Evolutionary conservation across 768 basidiomycete species (phyloP), one percentile per base, ranked within the genome.

Genomic region (Lanmaoa pseudosensibilis): DNA sequence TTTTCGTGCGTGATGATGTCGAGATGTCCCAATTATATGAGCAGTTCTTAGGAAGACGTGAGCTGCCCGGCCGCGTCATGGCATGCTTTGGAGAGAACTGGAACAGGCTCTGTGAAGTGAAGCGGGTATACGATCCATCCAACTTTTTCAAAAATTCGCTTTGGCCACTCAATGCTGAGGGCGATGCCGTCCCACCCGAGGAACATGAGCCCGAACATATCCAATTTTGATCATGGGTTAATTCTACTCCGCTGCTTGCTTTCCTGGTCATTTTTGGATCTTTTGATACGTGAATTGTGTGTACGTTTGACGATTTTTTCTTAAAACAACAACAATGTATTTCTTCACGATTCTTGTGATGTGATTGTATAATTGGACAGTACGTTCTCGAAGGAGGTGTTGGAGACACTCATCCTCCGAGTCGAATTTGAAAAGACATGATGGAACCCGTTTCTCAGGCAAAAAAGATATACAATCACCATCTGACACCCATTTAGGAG

Each of bases 61-160:
- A 92, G 67, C 72, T 80, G 1, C 77, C 85, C 2, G 73, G 77
- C 21, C 84, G 88, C 21, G 82, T 82, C 45, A 83, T 82, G 61
- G 78, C 80, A 3, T 89, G 83, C 65, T 92, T 82, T 66, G 91
- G 91, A 3, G 77, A 80, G 48, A 91, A 89, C 67, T 94, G 90
- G 86, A 67, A 74, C 0, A 83, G 87, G 34, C 78, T 95, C 2
- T 74, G 77, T 36, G 81, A 82, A 59, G 77, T 94, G 68, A 96
- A 95, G 75, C 74, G 78, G 58, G 73, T 75, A 47, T 90, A 92
- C 63, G 94, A 96, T 67, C 92, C 93, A 0, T 71, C 74, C 40
- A 85, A 87, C 56, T 58, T 95, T 41, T 92, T 94, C 76, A 79
- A 73, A 56, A 87, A 92, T 65, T 81, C 83, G 13, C 83, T 93